Evolutionary conservation across 768 basidiomycete genomes (phyloP), one percentile per base, ranked within the genome.

Genomic region (Paxillus ammoniavirescens): DNA sequence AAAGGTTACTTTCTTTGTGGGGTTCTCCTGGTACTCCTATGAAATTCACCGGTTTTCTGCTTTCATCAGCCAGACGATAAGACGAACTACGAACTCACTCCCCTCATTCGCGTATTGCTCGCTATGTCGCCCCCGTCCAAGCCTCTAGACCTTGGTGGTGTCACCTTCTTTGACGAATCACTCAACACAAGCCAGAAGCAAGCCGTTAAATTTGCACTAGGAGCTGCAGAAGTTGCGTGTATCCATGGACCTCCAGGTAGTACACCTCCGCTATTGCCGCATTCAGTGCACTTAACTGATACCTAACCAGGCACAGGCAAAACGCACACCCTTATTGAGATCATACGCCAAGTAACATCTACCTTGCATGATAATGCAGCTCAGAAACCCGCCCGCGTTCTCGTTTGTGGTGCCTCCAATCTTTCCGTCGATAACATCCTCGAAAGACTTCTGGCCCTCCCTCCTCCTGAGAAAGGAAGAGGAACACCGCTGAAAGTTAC

Each of bases 161-260:
- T 94, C 18, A 60, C 71, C 3, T 96, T 88, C 71, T 89, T 91
- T 57, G 91, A 97, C 61, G 69, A 77, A 0, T 79, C 75, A 1
- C 75, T 98, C 50, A 98, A 99, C 66, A 71, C 77, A 1, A 91
- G 89, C 61, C 97, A 99, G 65, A 85, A 86, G 65, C 77, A 81
- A 12, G 96, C 95, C 1, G 83, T 98, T 31, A 75, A 71, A 48
- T 94, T 97, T 63, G 87, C 87, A n/a, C 69, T 99, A 5, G 82
- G 82, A 56, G 83, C 90, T 0, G 77, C 81, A 5, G 87, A 96
- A 66, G 81, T 98, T 0, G 92, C 91, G 1, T 92, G 93, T 61
- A 93, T 99, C 23, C 95, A 98, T 64, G 97, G 97, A 0, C 97
- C 97, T n/a, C 97, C 97, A 55, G 96, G 96, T 82, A 64, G 8